Evolutionary conservation across 768 basidiomycete genomes (phyloP).

Genomic region (Mycena leptocephala): DNA sequence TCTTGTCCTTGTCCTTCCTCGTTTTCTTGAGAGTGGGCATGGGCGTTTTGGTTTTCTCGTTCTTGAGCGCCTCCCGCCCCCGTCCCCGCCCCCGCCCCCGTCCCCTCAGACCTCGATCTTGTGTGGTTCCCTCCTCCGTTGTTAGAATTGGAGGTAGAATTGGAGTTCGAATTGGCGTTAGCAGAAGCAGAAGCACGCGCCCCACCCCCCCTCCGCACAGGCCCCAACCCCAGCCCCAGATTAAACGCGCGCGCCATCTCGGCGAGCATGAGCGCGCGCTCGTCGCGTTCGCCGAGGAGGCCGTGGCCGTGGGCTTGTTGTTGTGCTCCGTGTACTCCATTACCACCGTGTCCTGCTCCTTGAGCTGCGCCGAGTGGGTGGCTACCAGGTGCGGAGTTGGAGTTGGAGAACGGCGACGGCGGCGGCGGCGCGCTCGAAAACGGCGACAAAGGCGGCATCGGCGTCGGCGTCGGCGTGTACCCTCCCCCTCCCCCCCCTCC

Average conservation of each 20-base stretch:
- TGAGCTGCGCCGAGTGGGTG: too few species aligned
- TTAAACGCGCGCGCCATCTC: constrained; percentile 90
- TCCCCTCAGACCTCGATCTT: too few species aligned
- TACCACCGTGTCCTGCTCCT: too few species aligned
- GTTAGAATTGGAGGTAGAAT: too few species aligned
- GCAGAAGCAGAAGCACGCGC: background rate
- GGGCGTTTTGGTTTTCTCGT: too few species aligned
- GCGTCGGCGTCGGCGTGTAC: too few species aligned
- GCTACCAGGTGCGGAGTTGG: background rate
- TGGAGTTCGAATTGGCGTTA: background rate
- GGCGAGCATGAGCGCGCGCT: constrained; percentile 80
- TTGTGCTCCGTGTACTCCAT: too few species aligned
- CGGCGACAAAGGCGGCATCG: too few species aligned
- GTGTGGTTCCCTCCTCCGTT: too few species aligned
- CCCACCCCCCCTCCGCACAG: background rate
- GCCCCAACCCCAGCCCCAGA: constrained; percentile 72
- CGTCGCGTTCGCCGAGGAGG: too few species aligned
- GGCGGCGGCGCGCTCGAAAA: constrained; percentile 26
- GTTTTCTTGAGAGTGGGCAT: too few species aligned
- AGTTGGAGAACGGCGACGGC: background rate
- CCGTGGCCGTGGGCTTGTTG: background rate
- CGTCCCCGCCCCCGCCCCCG: background rate
- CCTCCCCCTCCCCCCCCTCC: too few species aligned
- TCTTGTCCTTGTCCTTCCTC: background rate
- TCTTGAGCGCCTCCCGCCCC: background rate